These are phyloP conservation scores for Pyronema omphalodes DNA, from an alignment of 495 filamentous ascomycete genomes.

Conservation along the genomic window DNA sequence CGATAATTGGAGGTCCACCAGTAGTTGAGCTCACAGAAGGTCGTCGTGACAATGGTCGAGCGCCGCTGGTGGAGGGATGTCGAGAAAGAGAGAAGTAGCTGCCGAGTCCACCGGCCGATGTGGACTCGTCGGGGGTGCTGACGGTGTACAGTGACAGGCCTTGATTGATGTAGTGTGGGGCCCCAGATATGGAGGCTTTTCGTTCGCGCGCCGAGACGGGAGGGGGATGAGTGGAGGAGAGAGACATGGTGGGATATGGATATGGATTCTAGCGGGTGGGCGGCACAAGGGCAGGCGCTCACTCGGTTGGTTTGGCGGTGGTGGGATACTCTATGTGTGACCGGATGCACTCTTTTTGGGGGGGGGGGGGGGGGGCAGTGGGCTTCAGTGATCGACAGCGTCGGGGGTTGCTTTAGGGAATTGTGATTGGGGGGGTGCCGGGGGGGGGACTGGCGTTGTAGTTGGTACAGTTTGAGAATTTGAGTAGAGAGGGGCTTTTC, in stretches of 20 bases:
- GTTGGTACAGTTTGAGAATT: no score
- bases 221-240: not conserved
- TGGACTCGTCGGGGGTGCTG: constrained; percentile 19
- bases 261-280: no score
- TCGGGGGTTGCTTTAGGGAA: not conserved
- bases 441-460: no score
- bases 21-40: not conserved
- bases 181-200: constrained; percentile 20
- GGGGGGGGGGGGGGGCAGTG: not conserved
- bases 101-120: constrained; percentile 9
- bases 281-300: no score
- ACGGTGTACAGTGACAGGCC: constrained; percentile 20
- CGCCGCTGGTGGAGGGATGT: not conserved
- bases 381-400: not conserved
- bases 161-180: constrained; percentile 21
- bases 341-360: not conserved
- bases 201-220: constrained; percentile 7
- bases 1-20: not conserved
- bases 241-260: not conserved
- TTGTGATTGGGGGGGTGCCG: no score
- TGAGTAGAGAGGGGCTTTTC: no score
- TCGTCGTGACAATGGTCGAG: not conserved
- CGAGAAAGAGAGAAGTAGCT: constrained; percentile 22
- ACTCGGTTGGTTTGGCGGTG: not conserved
- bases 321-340: not conserved